Evolutionary conservation across 1,284 basidiomycete genomes (phyloP), one percentile per base, ranked within the genome.

Genomic region (Cryptococcus floricola): DNA sequence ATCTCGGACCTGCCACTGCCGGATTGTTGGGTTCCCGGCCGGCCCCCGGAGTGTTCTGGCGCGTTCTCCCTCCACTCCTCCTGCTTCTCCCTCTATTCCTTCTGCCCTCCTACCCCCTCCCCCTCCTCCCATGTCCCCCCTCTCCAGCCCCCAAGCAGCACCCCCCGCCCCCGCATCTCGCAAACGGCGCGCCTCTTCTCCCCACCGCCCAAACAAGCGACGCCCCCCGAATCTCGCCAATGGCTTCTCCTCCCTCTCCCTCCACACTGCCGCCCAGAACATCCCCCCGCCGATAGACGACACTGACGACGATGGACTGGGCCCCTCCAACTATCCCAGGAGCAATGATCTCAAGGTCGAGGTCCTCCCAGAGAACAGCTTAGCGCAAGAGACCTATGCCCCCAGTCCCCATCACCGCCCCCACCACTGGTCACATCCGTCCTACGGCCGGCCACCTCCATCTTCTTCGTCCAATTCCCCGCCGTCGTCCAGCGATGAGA

Each of bases 171-270:
- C 37, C 27, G 39, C 54, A 23, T 46, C 58, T 4, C 49, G 59
- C 37, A 66, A 66, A 48, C 44, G 61, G 19, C 47, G 58, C 37
- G 60, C 64, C 7, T 52, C 53, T 1, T 59, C 64, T 25, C 62
- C 62, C 25, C 39, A 43, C 13, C 58, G 56, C 54, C 12, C 47
- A 12, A 54, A 59, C 25, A 75, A 75, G 58, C 63, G 71, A 2
- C 54, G 64, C 5, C 57, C 71, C 41, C 70, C 70, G 0, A 74
- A 75, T 48, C 59, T 75, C 9, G 57, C 65, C 3, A 65, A 68
- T 50, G 72, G 71, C 4, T 74, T 75, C 54, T 62, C 62, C 12
- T 59, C 67, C 38, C 61, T 74, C 46, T 69, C 67, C 9, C 63
- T 69, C 31, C 46, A 59, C 57, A 1, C 61, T 54, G 50, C 38